A percentile compares a stretch with the other conserved stretches of the same genome.
phyloP scores from a whole-genome alignment of 306 rosid genomes.

The Aeschynomene evenia region DNA sequence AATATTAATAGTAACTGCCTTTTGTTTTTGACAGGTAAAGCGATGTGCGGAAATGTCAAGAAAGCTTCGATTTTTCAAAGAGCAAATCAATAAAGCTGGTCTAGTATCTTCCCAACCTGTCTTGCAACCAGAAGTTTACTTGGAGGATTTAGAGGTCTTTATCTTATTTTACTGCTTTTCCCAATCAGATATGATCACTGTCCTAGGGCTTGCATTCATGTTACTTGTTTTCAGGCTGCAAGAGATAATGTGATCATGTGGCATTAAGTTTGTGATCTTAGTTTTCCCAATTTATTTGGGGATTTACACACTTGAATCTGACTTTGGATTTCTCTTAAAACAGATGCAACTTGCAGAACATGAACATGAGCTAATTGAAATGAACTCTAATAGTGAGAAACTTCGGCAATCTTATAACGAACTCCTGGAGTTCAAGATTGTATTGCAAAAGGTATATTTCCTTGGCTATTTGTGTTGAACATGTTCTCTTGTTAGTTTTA shows the following conservation, averaged over 20 bases:
- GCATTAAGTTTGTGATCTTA: constrained; percentile 7
- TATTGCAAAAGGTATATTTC: constrained; percentile 72
- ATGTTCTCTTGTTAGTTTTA: constrained; percentile 7
- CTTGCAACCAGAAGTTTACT: constrained; percentile 57
- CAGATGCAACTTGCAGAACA: constrained; percentile 82
- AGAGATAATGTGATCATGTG: neutral
- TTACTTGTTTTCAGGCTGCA: neutral
- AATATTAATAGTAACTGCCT: neutral
- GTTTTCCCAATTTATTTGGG: neutral
- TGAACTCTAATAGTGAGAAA: constrained; percentile 76
- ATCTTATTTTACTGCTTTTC: constrained; percentile 23
- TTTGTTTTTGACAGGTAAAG: constrained; percentile 65
- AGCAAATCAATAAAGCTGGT: constrained; percentile 76
- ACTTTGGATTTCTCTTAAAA: constrained; percentile 28
- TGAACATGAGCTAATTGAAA: constrained; percentile 78
- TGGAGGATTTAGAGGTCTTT: constrained; percentile 82
- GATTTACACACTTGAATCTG: constrained; percentile 27
- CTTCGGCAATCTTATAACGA: constrained; percentile 79
- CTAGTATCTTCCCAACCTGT: constrained; percentile 49
- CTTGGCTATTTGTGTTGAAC: neutral
- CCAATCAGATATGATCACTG: constrained; percentile 7
- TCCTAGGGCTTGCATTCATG: constrained; percentile 19
- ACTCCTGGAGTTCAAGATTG: constrained; percentile 87
- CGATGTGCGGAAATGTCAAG: constrained; percentile 96
- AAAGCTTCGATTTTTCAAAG: constrained; percentile 77